Evolutionary conservation across 306 rosid species (phyloP).

Genomic region (Geum urbanum): DNA sequence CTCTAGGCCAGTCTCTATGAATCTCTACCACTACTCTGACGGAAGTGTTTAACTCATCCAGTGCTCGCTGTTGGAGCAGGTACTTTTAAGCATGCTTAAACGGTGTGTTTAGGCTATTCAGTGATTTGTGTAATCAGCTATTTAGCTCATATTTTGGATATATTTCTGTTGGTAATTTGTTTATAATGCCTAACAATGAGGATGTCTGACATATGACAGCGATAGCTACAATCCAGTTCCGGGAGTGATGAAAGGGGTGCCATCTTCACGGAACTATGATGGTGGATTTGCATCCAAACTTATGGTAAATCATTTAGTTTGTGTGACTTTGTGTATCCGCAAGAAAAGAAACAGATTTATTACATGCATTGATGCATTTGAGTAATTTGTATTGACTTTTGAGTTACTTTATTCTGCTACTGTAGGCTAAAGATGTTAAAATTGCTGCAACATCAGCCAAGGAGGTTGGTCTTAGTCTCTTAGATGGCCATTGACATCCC

Average conservation of each 20-base stretch:
- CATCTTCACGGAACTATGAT: conserved; percentile 78
- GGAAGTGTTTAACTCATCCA: conserved; percentile 78
- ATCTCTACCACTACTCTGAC: conserved; percentile 73
- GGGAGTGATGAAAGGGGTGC: conserved; percentile 86
- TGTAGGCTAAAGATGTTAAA: conserved; percentile 77
- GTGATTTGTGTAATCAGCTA: not conserved
- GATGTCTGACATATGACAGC: conserved; percentile 39
- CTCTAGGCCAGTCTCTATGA: conserved; percentile 85
- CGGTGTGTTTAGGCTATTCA: not conserved
- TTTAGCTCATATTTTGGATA: not conserved
- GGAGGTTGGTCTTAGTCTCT: conserved; percentile 37
- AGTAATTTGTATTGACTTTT: too few relatives aligned
- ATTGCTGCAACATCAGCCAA: conserved; percentile 76
- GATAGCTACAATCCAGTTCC: conserved; percentile 95
- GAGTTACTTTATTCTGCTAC: not conserved
- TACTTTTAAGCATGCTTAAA: conserved; percentile 17
- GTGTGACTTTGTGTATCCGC: not conserved
- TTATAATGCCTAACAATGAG: not conserved
- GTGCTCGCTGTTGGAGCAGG: conserved; percentile 99
- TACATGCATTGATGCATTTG: not conserved
- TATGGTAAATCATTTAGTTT: conserved; percentile 49
- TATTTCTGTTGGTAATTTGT: not conserved
- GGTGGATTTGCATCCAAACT: conserved; percentile 95
- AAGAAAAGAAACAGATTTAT: too few relatives aligned
- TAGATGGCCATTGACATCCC: conserved; percentile 56